These are phyloP conservation scores for Trichoderma sp. DNA, from an alignment of 2,329 filamentous ascomycete species.

Conservation along the genomic window DNA sequence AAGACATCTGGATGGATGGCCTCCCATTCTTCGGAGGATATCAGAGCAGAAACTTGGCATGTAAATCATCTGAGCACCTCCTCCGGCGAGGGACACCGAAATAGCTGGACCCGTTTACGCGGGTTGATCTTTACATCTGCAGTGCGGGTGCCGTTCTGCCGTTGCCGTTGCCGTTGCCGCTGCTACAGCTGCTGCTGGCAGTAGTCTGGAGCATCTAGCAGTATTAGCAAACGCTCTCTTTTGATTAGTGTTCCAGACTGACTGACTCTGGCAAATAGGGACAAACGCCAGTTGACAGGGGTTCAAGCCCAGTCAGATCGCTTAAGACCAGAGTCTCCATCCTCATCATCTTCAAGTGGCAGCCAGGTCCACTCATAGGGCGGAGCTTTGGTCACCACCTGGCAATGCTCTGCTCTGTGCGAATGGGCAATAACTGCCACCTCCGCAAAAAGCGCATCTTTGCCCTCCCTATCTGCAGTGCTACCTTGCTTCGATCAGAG, in stretches of 20 bases:
- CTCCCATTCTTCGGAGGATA: neutral
- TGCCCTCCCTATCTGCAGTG: neutral
- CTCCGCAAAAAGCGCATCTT: neutral
- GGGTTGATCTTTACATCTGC: neutral
- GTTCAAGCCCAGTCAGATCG: conserved; percentile 3
- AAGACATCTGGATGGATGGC: neutral
- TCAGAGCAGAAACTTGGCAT: neutral
- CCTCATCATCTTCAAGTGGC: conserved; percentile 5
- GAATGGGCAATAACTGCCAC: conserved; percentile 3
- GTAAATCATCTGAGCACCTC: neutral
- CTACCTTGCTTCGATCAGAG: neutral
- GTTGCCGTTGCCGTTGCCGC: too few species aligned
- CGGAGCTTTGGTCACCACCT: conserved; percentile 14
- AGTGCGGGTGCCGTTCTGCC: neutral
- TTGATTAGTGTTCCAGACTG: neutral
- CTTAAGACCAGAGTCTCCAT: conserved; percentile 5
- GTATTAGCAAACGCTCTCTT: neutral
- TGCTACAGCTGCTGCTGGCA: too few species aligned
- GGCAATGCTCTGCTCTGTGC: neutral
- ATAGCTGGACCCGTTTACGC: neutral
- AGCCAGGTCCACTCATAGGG: conserved; percentile 16
- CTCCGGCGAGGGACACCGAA: neutral
- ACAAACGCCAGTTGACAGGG: neutral
- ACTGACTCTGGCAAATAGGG: neutral
- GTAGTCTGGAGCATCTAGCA: neutral